Conservation (phyloP, 805 yeast genomes). For the Blastobotrys muscicola region DNA sequence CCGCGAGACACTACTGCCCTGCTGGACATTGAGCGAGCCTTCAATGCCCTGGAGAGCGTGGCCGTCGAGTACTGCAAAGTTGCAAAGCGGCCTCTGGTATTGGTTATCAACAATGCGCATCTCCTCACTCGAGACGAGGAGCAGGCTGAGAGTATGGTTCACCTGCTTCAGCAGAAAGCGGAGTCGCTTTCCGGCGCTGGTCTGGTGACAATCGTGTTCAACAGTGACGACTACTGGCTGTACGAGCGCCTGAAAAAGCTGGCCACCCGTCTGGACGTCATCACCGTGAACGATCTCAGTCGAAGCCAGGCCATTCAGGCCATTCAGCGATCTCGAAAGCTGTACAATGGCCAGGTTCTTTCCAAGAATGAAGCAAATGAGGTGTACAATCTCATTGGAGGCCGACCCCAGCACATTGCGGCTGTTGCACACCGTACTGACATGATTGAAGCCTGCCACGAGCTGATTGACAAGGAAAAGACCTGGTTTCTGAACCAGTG, state of each 20-base stretch:
- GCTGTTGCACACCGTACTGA: conserved; percentile 38
- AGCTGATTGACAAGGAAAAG: conserved; percentile 66
- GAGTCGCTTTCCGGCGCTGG: conserved; percentile 69
- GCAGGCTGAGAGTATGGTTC: conserved; percentile 61
- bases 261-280: conserved; percentile 65
- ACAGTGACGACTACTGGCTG: conserved; percentile 81
- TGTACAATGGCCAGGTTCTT: conserved; percentile 33
- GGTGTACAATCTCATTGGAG: conserved; percentile 66
- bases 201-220: conserved; percentile 58
- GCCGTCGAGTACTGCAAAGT: conserved; percentile 38
- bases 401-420: conserved; percentile 73
- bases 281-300: conserved; percentile 52
- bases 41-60: conserved; percentile 63
- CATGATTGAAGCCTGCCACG: conserved; percentile 49
- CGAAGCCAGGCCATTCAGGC: conserved; percentile 48
- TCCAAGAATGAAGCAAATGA: conserved; percentile 37
- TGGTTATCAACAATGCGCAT: conserved; percentile 68
- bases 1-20: conserved; percentile 80
- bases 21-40: conserved; percentile 74
- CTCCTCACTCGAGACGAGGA: conserved; percentile 59
- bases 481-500: conserved; percentile 83
- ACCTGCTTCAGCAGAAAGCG: conserved; percentile 74
- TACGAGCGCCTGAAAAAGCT: conserved; percentile 63
- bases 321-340: conserved; percentile 39
- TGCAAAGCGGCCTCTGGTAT: conserved; percentile 46